Evolutionary conservation across 495 filamentous ascomycete genomes (phyloP).

Genomic region (Penicillium atrosanguineum): DNA sequence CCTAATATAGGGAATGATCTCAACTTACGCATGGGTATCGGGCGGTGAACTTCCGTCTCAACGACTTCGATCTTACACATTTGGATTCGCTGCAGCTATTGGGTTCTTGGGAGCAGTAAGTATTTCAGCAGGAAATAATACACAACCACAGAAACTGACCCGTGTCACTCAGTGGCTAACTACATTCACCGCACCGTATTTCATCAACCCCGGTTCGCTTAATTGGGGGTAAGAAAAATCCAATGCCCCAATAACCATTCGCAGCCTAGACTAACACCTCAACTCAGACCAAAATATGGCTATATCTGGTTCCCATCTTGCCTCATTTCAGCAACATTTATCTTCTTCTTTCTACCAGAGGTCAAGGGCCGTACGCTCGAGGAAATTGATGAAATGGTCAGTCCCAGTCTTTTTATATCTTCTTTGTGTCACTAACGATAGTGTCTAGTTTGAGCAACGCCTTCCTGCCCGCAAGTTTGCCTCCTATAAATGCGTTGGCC

Average conservation of each 20-base stretch:
- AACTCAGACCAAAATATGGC: constrained; percentile 52
- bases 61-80: constrained; percentile 50
- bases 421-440: neutral
- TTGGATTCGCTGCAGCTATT: constrained; percentile 49
- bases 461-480: constrained; percentile 20
- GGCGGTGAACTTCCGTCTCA: constrained; percentile 54
- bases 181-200: constrained; percentile 62
- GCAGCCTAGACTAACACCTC: constrained; percentile 1
- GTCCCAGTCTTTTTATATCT: neutral
- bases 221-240: constrained; percentile 43
- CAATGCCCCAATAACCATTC: neutral
- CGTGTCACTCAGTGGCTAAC: constrained; percentile 46
- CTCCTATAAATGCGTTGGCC: constrained; percentile 17
- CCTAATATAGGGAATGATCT: constrained; percentile 13
- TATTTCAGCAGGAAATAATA: neutral
- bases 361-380: constrained; percentile 49
- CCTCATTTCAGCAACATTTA: constrained; percentile 31
- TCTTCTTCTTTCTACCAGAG: constrained; percentile 45
- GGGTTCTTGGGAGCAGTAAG: constrained; percentile 37
- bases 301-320: constrained; percentile 47
- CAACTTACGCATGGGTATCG: constrained; percentile 57
- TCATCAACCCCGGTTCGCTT: constrained; percentile 56
- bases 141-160: no score
- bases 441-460: constrained; percentile 17
- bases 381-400: constrained; percentile 22